phyloP scores from a whole-genome alignment of 2,329 filamentous ascomycete species.

The Colletotrichum aenigma region DNA sequence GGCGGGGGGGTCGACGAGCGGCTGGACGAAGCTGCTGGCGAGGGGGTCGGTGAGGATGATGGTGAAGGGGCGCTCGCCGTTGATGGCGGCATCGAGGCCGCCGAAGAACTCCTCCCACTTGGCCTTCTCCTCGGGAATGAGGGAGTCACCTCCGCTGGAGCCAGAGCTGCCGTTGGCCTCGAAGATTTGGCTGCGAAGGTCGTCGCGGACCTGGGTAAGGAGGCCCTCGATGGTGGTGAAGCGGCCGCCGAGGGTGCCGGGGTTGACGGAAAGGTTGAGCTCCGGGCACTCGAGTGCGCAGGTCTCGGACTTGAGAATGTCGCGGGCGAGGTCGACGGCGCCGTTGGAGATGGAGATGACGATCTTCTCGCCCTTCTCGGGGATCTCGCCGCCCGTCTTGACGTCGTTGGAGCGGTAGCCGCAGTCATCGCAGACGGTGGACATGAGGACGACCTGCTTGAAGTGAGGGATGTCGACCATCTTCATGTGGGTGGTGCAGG shows the following conservation, averaged over 20 bases:
- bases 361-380: slow-evolving; percentile 83
- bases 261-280: slow-evolving; percentile 84
- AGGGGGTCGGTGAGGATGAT: slow-evolving; percentile 86
- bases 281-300: slow-evolving; percentile 88
- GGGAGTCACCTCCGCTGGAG: slow-evolving; percentile 75
- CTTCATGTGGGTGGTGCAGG: slow-evolving; percentile 94
- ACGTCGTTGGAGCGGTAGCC: slow-evolving; percentile 97
- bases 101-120: slow-evolving; percentile 85
- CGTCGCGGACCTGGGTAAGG: slow-evolving; percentile 88
- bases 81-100: slow-evolving; percentile 77
- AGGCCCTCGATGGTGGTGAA: slow-evolving; percentile 98
- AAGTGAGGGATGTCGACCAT: slow-evolving; percentile 98
- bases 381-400: slow-evolving; percentile 94
- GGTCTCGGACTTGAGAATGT: slow-evolving; percentile 96
- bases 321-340: slow-evolving; percentile 77
- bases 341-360: slow-evolving; percentile 72
- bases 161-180: slow-evolving; percentile 71
- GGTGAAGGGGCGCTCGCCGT: slow-evolving; percentile 79
- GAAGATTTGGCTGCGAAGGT: slow-evolving; percentile 88
- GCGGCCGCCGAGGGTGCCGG: slow-evolving; percentile 90
- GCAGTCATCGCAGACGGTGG: slow-evolving; percentile 88
- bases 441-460: slow-evolving; percentile 96
- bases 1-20: slow-evolving; percentile 73
- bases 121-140: slow-evolving; percentile 65
- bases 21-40: slow-evolving; percentile 93